phyloP scores from a whole-genome alignment of 495 filamentous ascomycete genomes.

The Neurospora sp. region DNA sequence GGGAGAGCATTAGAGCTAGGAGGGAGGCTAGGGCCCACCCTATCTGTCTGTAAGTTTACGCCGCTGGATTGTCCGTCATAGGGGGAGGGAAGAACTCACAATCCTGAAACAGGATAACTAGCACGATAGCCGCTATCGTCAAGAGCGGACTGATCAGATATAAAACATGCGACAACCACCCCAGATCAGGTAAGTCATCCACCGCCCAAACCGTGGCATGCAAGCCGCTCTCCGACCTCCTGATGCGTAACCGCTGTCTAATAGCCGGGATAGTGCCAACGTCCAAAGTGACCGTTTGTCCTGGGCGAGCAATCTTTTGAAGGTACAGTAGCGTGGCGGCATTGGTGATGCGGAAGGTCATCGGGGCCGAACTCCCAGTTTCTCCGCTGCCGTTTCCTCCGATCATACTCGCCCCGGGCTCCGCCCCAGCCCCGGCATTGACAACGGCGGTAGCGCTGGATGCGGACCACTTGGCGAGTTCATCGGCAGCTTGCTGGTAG shows the following conservation, averaged over 20 bases:
- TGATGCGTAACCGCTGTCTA: constrained; percentile 10
- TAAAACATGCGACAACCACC: constrained; percentile 32
- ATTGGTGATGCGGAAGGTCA: constrained; percentile 41
- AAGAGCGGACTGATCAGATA: constrained; percentile 36
- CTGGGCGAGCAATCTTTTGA: constrained; percentile 33
- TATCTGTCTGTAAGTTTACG: not conserved
- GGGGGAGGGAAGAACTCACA: constrained; percentile 16
- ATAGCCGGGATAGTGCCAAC: constrained; percentile 24
- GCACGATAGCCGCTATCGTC: constrained; percentile 29
- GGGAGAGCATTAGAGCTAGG: constrained; percentile 37
- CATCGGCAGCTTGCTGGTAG: constrained; percentile 47
- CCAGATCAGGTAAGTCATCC: constrained; percentile 18
- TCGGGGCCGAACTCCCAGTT: constrained; percentile 6
- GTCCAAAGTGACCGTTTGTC: constrained; percentile 35
- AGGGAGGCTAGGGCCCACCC: constrained; percentile 41
- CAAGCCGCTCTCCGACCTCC: constrained; percentile 11
- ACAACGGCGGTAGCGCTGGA: constrained; percentile 11
- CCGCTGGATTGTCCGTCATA: too few species aligned
- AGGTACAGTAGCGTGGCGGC: constrained; percentile 43
- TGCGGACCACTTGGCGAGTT: constrained; percentile 19
- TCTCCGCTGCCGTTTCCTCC: not conserved
- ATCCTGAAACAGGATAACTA: constrained; percentile 36
- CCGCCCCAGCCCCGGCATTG: constrained; percentile 13
- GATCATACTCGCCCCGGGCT: constrained; percentile 19
- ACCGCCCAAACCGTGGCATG: constrained; percentile 23